Evolutionary conservation across 345 rosid species (phyloP).

Genomic region (Excoecaria agallocha): DNA sequence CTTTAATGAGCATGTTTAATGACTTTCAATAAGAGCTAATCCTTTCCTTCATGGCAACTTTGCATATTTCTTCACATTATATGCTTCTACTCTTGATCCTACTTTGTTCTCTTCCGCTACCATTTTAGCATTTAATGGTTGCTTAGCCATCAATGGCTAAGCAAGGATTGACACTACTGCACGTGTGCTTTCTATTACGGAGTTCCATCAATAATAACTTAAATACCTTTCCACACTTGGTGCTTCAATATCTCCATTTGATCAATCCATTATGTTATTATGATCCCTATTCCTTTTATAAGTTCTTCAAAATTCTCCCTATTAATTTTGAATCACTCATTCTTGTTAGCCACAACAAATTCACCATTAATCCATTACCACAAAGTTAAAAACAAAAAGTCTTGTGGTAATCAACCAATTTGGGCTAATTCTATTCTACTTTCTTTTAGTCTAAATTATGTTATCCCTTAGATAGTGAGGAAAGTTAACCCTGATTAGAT

Average conservation of each 20-base stretch:
- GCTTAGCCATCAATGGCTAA: constrained; percentile 82
- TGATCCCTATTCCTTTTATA: constrained; percentile 45
- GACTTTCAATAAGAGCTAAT: too few species aligned
- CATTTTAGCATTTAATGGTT: constrained; percentile 68
- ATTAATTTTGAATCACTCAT: constrained; percentile 36
- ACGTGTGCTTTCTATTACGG: constrained; percentile 61
- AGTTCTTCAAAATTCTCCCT: constrained; percentile 48
- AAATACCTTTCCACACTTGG: constrained; percentile 57
- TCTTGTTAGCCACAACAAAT: constrained; percentile 63
- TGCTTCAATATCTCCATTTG: constrained; percentile 59
- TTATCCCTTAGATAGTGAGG: too few species aligned
- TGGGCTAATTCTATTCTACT: too few species aligned
- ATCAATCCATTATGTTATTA: constrained; percentile 70
- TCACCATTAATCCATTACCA: constrained; percentile 49
- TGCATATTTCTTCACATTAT: too few species aligned
- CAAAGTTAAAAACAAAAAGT: too few species aligned
- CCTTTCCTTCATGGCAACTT: too few species aligned
- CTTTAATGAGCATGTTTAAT: too few species aligned
- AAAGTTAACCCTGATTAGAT: too few species aligned
- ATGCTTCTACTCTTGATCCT: too few species aligned
- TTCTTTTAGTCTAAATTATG: too few species aligned
- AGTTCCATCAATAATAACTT: constrained; percentile 91
- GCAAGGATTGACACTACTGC: constrained; percentile 71
- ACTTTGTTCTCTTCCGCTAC: too few species aligned
- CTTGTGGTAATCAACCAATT: too few species aligned